phyloP scores from a whole-genome alignment of 768 basidiomycete species.

The Naematelia encephala region DNA sequence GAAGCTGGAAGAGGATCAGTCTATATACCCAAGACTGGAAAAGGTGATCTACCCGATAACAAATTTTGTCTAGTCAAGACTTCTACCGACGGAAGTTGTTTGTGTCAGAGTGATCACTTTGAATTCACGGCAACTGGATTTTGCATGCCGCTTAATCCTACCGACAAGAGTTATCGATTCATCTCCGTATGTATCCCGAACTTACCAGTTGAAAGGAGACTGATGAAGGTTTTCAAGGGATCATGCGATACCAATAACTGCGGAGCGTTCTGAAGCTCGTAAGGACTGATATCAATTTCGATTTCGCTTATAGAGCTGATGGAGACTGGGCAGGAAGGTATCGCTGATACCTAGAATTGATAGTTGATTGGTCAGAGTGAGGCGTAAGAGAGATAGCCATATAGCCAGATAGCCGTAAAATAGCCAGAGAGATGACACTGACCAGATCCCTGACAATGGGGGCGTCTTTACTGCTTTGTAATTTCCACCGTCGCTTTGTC shows the following conservation, averaged over 20 bases:
- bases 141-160: not conserved
- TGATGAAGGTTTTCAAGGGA: too few species aligned
- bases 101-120: not conserved
- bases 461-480: too few species aligned
- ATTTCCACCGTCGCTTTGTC: too few species aligned
- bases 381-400: too few species aligned
- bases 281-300: not conserved
- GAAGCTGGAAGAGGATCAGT: not conserved
- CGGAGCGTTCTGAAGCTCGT: not conserved
- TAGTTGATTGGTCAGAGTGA: too few species aligned
- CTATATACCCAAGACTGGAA: not conserved
- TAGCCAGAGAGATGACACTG: too few species aligned
- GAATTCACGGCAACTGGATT: not conserved
- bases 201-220: too few species aligned
- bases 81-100: not conserved
- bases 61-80: slow-evolving; percentile 1
- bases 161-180: slow-evolving; percentile 1
- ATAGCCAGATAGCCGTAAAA: too few species aligned
- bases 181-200: not conserved
- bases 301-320: too few species aligned
- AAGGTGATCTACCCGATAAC: not conserved
- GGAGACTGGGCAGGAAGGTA: too few species aligned
- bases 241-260: not conserved
- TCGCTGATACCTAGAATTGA: too few species aligned
- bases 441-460: too few species aligned